Conservation (phyloP, 2,329 filamentous ascomycete genomes). For the Coniochaeta prunicola region DNA sequence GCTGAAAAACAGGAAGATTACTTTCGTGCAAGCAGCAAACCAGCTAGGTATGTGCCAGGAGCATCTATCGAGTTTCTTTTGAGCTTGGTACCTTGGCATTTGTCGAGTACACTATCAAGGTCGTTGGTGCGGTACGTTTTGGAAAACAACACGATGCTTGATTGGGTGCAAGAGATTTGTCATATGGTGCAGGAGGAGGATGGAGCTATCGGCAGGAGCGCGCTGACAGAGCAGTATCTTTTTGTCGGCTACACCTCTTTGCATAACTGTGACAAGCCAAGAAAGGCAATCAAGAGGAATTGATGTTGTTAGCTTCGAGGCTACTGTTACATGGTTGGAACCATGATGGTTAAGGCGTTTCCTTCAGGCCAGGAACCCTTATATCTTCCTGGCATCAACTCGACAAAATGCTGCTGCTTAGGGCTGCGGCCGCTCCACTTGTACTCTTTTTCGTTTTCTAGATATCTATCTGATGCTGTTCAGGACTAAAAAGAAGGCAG, state of each 20-base stretch:
- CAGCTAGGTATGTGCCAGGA: constrained; percentile 12
- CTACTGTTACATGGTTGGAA: background rate
- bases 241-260: background rate
- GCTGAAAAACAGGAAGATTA: constrained; percentile 22
- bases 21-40: constrained; percentile 24
- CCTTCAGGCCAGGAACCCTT: background rate
- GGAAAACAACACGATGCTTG: background rate
- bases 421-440: background rate
- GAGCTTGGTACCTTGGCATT: background rate
- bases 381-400: background rate
- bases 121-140: background rate
- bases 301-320: background rate
- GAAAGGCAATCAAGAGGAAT: background rate
- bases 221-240: background rate
- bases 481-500: constrained; percentile 5
- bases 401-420: background rate
- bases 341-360: background rate
- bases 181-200: background rate
- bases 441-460: background rate
- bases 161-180: constrained; percentile 10
- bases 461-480: background rate
- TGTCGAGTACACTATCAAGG: too few relatives aligned
- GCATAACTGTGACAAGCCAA: background rate
- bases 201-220: background rate
- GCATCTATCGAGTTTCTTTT: constrained; percentile 3